Evolutionary conservation across 179 eudicot genomes (phyloP).

Genomic region (Dionaea muscipula): DNA sequence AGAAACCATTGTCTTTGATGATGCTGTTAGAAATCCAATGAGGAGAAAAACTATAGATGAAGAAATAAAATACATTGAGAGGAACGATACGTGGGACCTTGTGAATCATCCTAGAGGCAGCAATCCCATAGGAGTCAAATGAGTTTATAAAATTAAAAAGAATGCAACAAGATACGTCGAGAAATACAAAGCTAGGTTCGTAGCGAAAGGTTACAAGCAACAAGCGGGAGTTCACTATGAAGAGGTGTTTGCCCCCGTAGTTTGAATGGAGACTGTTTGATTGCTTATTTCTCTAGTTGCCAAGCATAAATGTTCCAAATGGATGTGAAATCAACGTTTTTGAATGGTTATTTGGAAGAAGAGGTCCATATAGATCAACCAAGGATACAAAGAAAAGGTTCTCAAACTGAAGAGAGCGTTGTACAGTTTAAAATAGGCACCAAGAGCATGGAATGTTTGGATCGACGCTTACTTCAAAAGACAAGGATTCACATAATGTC

Average conservation of each 20-base stretch:
- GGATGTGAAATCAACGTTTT: too few species aligned
- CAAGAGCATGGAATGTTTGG: neutral
- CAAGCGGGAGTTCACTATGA: conserved; percentile 1
- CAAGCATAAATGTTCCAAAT: neutral
- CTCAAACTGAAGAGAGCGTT: too few species aligned
- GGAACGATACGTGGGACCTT: conserved; percentile 1
- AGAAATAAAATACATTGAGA: conserved; percentile 1
- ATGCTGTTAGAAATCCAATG: neutral
- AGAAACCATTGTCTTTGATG: neutral
- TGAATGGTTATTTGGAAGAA: too few species aligned
- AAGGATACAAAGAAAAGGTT: neutral
- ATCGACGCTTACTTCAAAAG: neutral
- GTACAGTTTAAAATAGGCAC: conserved; percentile 1
- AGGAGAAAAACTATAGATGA: neutral
- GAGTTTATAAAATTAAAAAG: neutral
- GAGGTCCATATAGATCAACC: neutral
- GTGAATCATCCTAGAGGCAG: neutral
- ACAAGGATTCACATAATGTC: neutral
- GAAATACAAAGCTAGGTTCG: conserved; percentile 2
- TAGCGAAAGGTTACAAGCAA: conserved; percentile 5
- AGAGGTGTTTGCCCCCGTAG: too few species aligned
- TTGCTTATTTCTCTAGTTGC: conserved; percentile 1
- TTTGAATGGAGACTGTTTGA: conserved; percentile 5
- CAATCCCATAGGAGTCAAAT: conserved; percentile 1
- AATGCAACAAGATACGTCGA: neutral